A percentile compares a stretch with the other conserved stretches of the same genome.
phyloP scores from a whole-genome alignment of 2,329 filamentous ascomycete species.

The Ascochyta pisi region DNA sequence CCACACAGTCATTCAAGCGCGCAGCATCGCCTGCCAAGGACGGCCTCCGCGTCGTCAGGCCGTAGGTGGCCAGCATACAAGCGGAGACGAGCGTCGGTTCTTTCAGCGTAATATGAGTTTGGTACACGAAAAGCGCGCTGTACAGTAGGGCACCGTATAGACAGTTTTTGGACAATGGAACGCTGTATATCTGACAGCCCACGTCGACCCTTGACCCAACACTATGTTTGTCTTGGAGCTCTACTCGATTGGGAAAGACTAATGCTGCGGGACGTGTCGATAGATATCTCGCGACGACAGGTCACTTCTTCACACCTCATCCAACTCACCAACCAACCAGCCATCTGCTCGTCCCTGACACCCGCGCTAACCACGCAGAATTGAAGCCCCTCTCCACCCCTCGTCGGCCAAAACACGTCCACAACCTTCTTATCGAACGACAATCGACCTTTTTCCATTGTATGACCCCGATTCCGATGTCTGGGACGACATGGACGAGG shows the following conservation, averaged over 20 bases:
- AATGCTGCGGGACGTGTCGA: neutral
- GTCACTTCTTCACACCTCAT: neutral
- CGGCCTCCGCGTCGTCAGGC: conserved; percentile 57
- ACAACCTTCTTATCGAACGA: too few relatives aligned
- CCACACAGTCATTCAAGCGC: conserved; percentile 58
- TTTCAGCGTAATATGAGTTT: conserved; percentile 26
- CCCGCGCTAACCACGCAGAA: too few relatives aligned
- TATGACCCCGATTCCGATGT: too few relatives aligned
- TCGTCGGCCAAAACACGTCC: too few relatives aligned
- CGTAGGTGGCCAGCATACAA: conserved; percentile 34
- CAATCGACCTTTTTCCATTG: too few relatives aligned
- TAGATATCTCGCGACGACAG: neutral
- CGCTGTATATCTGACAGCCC: conserved; percentile 33
- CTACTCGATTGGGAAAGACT: neutral
- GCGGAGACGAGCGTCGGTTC: conserved; percentile 6
- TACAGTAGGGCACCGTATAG: conserved; percentile 47
- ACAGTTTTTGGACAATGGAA: conserved; percentile 37
- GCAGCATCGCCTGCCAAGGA: conserved; percentile 56
- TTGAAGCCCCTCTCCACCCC: too few relatives aligned
- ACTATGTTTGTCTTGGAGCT: neutral
- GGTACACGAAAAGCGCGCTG: conserved; percentile 36
- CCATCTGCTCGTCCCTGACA: too few relatives aligned
- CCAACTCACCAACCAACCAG: too few relatives aligned
- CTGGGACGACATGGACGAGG: too few relatives aligned
- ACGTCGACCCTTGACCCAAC: neutral